Conservation (phyloP, 768 basidiomycete genomes). For the Leccinum barrowsii region DNA sequence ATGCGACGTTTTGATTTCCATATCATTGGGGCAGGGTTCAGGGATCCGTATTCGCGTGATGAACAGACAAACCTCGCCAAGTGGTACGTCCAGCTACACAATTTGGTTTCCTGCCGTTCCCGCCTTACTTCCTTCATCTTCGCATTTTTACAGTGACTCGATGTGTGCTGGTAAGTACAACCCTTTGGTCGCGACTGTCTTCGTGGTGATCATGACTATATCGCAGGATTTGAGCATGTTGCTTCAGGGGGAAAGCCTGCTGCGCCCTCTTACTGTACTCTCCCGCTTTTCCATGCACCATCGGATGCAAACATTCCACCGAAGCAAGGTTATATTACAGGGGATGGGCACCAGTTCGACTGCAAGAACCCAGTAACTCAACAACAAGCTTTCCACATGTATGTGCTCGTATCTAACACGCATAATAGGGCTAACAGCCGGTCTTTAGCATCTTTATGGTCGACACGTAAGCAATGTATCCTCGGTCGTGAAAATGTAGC, state of each 20-base stretch:
- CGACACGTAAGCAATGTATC: slow-evolving; percentile 9
- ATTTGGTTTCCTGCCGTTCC: not conserved
- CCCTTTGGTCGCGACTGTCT: not conserved
- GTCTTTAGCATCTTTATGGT: slow-evolving; percentile 17
- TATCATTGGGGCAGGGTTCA: slow-evolving; percentile 42
- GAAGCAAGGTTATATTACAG: slow-evolving; percentile 45
- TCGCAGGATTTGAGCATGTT: slow-evolving; percentile 48
- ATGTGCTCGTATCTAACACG: slow-evolving; percentile 18
- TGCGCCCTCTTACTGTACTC: slow-evolving; percentile 51
- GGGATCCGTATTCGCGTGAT: slow-evolving; percentile 58
- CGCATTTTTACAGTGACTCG: slow-evolving; percentile 37
- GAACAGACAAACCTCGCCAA: slow-evolving; percentile 49
- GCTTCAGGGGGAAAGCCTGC: slow-evolving; percentile 35
- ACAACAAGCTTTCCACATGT: slow-evolving; percentile 59
- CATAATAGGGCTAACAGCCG: not conserved
- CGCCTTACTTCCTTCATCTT: not conserved
- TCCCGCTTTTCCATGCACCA: slow-evolving; percentile 51
- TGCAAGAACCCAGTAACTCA: slow-evolving; percentile 49
- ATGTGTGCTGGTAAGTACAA: slow-evolving; percentile 45
- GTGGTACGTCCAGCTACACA: slow-evolving; percentile 37
- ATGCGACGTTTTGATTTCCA: too few species aligned
- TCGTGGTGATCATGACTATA: not conserved
- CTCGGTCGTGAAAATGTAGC: not conserved
- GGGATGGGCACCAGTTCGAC: slow-evolving; percentile 52
- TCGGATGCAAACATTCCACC: slow-evolving; percentile 18